A percentile compares a stretch with the other conserved stretches of the same genome.
Conservation (phyloP, 129 eudicot genomes). For the Tagetes patula region DNA sequence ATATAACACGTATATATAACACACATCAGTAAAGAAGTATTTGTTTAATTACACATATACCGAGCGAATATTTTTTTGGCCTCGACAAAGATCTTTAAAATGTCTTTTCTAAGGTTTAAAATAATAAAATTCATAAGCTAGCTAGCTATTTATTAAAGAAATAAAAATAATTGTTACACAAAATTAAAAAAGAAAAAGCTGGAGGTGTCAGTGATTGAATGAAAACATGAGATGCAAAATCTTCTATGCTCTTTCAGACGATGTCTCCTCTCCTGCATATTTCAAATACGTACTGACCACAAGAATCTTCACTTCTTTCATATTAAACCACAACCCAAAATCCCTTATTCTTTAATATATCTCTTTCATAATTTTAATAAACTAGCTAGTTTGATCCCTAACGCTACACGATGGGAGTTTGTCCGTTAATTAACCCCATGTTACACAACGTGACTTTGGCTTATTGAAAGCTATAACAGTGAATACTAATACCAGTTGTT, state of each 20-base stretch:
- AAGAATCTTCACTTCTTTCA: slow-evolving; percentile 36
- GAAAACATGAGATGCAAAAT: slow-evolving; percentile 32
- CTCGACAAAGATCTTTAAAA: slow-evolving; percentile 27
- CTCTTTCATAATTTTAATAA: neutral
- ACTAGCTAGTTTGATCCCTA: too few relatives aligned
- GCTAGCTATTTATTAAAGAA: neutral
- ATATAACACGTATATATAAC: neutral
- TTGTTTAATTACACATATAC: slow-evolving; percentile 9
- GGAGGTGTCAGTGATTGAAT: slow-evolving; percentile 33
- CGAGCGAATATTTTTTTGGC: slow-evolving; percentile 23
- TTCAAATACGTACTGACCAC: slow-evolving; percentile 21
- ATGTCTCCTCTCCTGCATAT: slow-evolving; percentile 39
- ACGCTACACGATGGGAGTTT: too few relatives aligned
- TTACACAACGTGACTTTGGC: too few relatives aligned
- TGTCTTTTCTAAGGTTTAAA: slow-evolving; percentile 18
- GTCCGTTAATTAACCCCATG: too few relatives aligned
- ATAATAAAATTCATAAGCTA: neutral
- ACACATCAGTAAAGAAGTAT: neutral
- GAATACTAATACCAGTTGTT: too few relatives aligned
- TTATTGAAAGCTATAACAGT: too few relatives aligned
- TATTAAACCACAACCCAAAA: neutral
- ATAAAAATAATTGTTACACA: neutral
- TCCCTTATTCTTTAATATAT: neutral
- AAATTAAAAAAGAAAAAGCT: slow-evolving; percentile 19
- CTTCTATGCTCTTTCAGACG: slow-evolving; percentile 33